phyloP scores from a whole-genome alignment of 2,329 filamentous ascomycete species.

The Emmonsiellopsis sp. region DNA sequence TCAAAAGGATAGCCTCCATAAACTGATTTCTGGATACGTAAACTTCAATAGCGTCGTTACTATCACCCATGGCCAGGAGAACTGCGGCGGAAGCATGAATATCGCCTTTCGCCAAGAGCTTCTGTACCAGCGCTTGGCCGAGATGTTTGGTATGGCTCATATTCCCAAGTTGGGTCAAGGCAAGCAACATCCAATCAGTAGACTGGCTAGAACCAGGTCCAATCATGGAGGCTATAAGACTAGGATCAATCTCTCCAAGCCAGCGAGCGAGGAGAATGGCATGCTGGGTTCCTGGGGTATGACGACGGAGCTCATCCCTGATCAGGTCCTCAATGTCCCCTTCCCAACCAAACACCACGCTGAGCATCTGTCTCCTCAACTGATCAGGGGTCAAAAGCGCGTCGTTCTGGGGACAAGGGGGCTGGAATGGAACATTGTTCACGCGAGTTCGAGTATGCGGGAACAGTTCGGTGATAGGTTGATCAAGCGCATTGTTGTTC shows the following conservation, averaged over 20 bases:
- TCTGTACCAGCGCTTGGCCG: conserved; percentile 80
- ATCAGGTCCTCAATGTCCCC: conserved; percentile 73
- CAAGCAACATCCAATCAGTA: conserved; percentile 94
- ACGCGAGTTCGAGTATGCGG: conserved; percentile 73
- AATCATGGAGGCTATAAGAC: conserved; percentile 67
- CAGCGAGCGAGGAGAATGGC: conserved; percentile 82
- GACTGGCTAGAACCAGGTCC: conserved; percentile 78
- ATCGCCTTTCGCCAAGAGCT: conserved; percentile 79
- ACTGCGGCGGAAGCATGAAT: conserved; percentile 88
- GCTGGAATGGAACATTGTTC: conserved; percentile 72
- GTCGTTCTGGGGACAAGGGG: conserved; percentile 51
- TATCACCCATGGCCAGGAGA: conserved; percentile 81
- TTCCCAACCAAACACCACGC: conserved; percentile 90
- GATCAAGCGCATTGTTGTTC: conserved; percentile 59
- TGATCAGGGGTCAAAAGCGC: conserved; percentile 61
- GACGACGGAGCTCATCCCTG: conserved; percentile 70
- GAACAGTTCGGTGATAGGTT: conserved; percentile 68
- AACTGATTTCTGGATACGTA: conserved; percentile 86
- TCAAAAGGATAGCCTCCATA: conserved; percentile 86
- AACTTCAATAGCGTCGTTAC: conserved; percentile 90
- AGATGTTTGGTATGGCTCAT: conserved; percentile 77
- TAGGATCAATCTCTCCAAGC: conserved; percentile 76
- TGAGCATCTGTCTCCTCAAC: conserved; percentile 81
- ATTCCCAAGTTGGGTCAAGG: conserved; percentile 76
- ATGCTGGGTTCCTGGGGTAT: conserved; percentile 62